Conservation (phyloP, 345 rosid species). For the Euphorbia peplus region DNA sequence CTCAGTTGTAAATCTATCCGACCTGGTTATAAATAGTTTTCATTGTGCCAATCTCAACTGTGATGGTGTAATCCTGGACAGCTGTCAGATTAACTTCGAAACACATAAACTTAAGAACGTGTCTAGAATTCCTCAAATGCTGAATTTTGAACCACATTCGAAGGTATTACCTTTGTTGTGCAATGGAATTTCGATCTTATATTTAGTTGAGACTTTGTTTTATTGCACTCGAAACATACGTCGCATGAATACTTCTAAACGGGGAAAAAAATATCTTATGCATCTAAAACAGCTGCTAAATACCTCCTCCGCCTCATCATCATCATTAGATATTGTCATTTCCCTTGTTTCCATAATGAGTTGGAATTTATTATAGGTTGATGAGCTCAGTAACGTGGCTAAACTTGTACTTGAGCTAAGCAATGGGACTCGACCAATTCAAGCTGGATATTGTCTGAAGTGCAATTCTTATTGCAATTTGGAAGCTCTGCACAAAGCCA, state of each 20-base stretch:
- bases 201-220: neutral
- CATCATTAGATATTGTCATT: neutral
- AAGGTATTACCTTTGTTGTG: constrained; percentile 37
- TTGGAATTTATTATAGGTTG: constrained; percentile 28
- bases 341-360: neutral
- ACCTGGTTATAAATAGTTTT: constrained; percentile 66
- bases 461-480: constrained; percentile 53
- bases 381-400: constrained; percentile 29
- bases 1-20: constrained; percentile 54
- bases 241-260: neutral
- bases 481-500: constrained; percentile 38
- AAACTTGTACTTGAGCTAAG: constrained; percentile 26
- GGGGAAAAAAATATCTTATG: neutral
- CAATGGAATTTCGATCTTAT: constrained; percentile 11
- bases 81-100: constrained; percentile 29
- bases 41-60: constrained; percentile 52
- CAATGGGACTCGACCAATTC: constrained; percentile 22
- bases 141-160: constrained; percentile 26
- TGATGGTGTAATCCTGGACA: constrained; percentile 64
- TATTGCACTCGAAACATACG: constrained; percentile 6
- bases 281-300: neutral
- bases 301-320: neutral
- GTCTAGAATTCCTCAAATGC: constrained; percentile 17
- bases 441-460: constrained; percentile 54
- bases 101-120: constrained; percentile 35